A percentile compares a stretch with the other conserved stretches of the same genome.
Evolutionary conservation across 768 basidiomycete genomes (phyloP).

Genomic region (Hydnum rufescens): DNA sequence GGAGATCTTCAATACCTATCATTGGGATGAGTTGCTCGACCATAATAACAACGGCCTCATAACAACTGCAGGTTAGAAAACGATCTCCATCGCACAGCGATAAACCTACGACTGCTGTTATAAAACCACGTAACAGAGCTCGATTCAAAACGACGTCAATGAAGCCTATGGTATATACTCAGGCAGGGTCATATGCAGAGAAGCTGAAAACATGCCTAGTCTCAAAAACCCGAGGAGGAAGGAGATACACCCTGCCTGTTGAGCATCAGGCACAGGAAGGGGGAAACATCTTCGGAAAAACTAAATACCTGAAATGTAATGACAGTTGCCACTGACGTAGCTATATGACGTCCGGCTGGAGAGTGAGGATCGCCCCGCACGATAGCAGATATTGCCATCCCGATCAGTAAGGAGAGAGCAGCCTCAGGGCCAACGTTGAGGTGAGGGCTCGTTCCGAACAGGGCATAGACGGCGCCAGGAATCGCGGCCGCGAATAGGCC

Average conservation of each 20-base stretch:
- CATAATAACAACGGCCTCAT: slow-evolving; percentile 52
- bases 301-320: slow-evolving; percentile 56
- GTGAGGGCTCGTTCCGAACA: slow-evolving; percentile 72
- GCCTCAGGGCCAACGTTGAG: slow-evolving; percentile 65
- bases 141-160: slow-evolving; percentile 85
- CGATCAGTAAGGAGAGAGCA: slow-evolving; percentile 66
- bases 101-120: slow-evolving; percentile 40
- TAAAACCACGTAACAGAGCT: slow-evolving; percentile 71
- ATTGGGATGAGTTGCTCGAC: slow-evolving; percentile 61
- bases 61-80: neutral
- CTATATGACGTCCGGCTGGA: slow-evolving; percentile 26
- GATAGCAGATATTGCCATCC: slow-evolving; percentile 62
- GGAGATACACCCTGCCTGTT: slow-evolving; percentile 63
- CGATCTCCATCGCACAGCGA: neutral
- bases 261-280: neutral
- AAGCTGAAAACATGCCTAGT: slow-evolving; percentile 17
- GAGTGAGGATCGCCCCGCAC: slow-evolving; percentile 31
- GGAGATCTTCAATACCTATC: slow-evolving; percentile 51
- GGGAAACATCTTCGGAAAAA: neutral
- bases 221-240: slow-evolving; percentile 74
- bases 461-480: slow-evolving; percentile 71
- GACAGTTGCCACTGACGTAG: slow-evolving; percentile 52
- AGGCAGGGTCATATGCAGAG: slow-evolving; percentile 48
- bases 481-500: slow-evolving; percentile 34
- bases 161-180: slow-evolving; percentile 81